Conservation (phyloP, 1,139 yeast genomes). For the Suhomyces anneliseae region DNA sequence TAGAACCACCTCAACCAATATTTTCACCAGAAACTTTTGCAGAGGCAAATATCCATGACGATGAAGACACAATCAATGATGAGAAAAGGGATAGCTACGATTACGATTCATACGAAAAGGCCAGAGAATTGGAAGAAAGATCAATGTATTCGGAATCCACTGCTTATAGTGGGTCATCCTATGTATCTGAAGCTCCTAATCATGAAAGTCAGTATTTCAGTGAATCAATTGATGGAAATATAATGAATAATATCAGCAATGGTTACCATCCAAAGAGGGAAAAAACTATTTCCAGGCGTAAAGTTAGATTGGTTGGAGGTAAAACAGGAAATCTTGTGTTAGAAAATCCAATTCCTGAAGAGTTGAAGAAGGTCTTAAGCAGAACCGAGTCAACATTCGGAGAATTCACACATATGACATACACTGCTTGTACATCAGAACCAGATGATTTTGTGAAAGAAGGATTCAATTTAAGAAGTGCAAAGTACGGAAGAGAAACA, state of each 20-base stretch:
- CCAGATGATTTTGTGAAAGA: conserved; percentile 78
- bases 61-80: conserved; percentile 24
- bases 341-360: conserved; percentile 92
- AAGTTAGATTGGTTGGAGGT: conserved; percentile 61
- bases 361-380: conserved; percentile 73
- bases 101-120: conserved; percentile 40
- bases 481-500: conserved; percentile 82
- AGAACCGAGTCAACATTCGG: conserved; percentile 75
- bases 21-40: conserved; percentile 64
- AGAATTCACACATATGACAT: conserved; percentile 91
- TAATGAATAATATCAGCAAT: conserved; percentile 43
- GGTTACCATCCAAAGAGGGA: conserved; percentile 42
- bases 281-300: conserved; percentile 40
- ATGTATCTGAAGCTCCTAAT: conserved; percentile 20
- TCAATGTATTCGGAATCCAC: conserved; percentile 42
- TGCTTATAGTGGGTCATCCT: conserved; percentile 38
- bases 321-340: conserved; percentile 76
- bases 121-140: conserved; percentile 34
- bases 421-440: conserved; percentile 88
- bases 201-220: conserved; percentile 41
- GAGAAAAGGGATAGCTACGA: conserved; percentile 30
- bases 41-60: conserved; percentile 55
- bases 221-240: conserved; percentile 46
- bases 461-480: conserved; percentile 84
- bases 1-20: conserved; percentile 66